phyloP scores from a whole-genome alignment of 2,329 filamentous ascomycete genomes.

The Colletotrichum sp. region DNA sequence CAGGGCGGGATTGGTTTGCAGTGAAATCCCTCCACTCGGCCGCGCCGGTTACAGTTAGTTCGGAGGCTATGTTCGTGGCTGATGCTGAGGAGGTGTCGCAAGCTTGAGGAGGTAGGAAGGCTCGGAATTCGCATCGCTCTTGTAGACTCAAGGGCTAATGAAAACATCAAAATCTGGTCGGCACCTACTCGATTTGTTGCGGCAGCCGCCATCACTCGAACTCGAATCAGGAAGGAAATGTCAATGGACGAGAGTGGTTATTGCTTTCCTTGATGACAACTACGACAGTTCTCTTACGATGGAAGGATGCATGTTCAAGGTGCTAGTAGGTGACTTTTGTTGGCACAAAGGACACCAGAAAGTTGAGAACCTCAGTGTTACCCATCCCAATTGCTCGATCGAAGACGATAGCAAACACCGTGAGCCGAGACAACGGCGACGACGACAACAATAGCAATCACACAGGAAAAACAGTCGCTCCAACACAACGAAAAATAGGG shows the following conservation, averaged over 20 bases:
- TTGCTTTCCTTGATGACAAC: background rate
- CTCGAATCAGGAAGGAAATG: background rate
- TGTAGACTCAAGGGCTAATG: background rate
- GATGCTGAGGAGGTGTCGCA: background rate
- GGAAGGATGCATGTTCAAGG: background rate
- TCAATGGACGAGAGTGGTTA: background rate
- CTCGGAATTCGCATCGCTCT: background rate
- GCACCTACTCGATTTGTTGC: background rate
- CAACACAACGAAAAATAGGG: background rate
- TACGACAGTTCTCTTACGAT: fast-evolving
- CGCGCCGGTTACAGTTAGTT: background rate
- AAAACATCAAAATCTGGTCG: background rate
- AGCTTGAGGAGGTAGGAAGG: no score
- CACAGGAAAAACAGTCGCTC: background rate
- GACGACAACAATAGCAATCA: background rate
- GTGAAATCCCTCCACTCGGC: background rate
- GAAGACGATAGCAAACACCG: background rate
- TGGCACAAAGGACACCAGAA: background rate
- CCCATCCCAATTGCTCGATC: background rate
- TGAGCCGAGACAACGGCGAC: background rate
- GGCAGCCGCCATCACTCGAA: background rate
- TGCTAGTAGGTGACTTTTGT: background rate
- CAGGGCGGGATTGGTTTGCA: background rate
- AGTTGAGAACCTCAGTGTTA: background rate
- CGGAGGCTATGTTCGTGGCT: background rate